Base-by-base conservation (phyloP, 1,284 basidiomycete species). In the Ustilago tritici region DNA sequence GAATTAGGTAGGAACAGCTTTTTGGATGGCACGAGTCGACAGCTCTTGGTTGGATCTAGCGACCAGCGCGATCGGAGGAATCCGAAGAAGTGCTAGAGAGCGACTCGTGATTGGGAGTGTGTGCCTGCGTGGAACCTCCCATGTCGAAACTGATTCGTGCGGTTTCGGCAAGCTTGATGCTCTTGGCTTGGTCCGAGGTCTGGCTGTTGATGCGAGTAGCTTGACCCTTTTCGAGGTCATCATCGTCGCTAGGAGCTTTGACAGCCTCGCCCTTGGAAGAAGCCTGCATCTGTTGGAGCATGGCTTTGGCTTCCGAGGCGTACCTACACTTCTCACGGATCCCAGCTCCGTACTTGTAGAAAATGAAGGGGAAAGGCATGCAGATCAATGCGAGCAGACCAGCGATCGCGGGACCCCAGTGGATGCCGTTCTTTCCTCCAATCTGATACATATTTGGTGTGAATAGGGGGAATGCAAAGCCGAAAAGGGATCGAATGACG, bases 371-470 rank as follows among this genome's bases (percentile, higher is more conserved):
- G 47, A 93, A 86, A 0, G 93, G 93, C 0, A 90, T 88, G 89
- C 92, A 90, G 23, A 91, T 71, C 11, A 90, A 89, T 56, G 91
- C 89, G 32, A 94, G 84, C 6, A 92, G 91, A 0, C 91, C 93
- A 10, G 93, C 86, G 19, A 94, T 88, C 17, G 91, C 92, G 0
- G 91, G 92, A 1, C 92, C 92, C 9, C 93, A 93, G 0, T 92
- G 92, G 0, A 92, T 91, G 2, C 92, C 92, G 11, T 94, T 85
- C 19, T 81, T 87, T 31, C 70, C 74, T 34, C 65, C 78, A 46
- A 76, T 70, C 10, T 86, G 66, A 82, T 88, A 90, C 89, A 90
- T 89, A 69, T 89, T 87, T 1, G 70, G 38, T 0, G 89, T 88
- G 73, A 90, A 89, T 3, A 89, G 81, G 0, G 89, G 88, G 85